Percentiles rank a stretch among this genome's conserved stretches.
These are phyloP conservation scores for Blastocystis sp. DNA, from an alignment of 352 stramenopile genomes.

Conservation along the genomic window DNA sequence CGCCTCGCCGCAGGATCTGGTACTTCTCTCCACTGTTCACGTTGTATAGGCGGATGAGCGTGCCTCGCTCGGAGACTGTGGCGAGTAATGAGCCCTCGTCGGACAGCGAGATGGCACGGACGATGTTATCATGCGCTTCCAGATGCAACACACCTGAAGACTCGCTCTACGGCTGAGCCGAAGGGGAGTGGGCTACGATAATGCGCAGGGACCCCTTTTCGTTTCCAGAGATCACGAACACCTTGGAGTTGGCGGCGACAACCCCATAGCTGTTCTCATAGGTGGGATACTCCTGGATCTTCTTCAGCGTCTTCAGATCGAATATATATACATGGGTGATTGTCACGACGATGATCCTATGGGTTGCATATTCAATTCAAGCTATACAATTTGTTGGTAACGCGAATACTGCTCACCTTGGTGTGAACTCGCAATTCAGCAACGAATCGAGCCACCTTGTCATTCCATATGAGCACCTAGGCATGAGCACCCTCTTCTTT, in stretches of 20 bases:
- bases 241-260: constrained; percentile 9
- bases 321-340: constrained; percentile 53
- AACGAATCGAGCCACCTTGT: constrained; percentile 44
- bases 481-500: not conserved
- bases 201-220: constrained; percentile 20
- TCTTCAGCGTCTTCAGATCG: not conserved
- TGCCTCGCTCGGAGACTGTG: constrained; percentile 38
- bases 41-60: constrained; percentile 51
- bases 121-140: constrained; percentile 17
- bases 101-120: constrained; percentile 14
- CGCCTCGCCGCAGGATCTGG: constrained; percentile 32
- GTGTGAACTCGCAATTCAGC: constrained; percentile 24
- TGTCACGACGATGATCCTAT: constrained; percentile 59
- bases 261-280: constrained; percentile 30
- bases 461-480: constrained; percentile 56
- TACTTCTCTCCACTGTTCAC: constrained; percentile 6
- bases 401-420: constrained; percentile 23
- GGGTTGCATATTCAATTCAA: not conserved
- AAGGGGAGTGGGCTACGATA: not conserved
- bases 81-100: constrained; percentile 29
- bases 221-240: constrained; percentile 33
- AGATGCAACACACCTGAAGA: constrained; percentile 25
- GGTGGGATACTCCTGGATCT: constrained; percentile 36
- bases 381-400: not conserved
- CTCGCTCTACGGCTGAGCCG: constrained; percentile 21